Conservation (phyloP, 176 grass and related monocot species). For the Pontederia crassipes region DNA sequence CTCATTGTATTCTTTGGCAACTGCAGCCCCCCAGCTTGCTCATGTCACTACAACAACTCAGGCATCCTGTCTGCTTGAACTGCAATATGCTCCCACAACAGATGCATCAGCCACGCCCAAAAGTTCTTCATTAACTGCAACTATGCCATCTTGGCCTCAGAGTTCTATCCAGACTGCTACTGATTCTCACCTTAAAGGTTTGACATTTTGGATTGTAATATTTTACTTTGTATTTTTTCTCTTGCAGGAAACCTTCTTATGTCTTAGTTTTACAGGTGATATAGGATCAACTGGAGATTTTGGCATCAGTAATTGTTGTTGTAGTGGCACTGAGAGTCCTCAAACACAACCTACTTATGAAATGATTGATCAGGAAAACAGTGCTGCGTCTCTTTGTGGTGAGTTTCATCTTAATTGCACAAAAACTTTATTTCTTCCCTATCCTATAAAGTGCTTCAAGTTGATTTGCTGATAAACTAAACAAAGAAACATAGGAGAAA, state of each 20-base stretch:
- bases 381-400: slow-evolving; percentile 39
- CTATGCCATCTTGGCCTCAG: slow-evolving; percentile 25
- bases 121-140: slow-evolving; percentile 20
- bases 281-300: slow-evolving; percentile 15
- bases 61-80: slow-evolving; percentile 37
- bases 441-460: too few relatives aligned
- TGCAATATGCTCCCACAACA: slow-evolving; percentile 23
- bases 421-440: too few relatives aligned
- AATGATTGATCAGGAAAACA: slow-evolving; percentile 37
- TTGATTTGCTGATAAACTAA: too few relatives aligned
- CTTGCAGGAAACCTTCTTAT: background rate
- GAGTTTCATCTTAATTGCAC: background rate
- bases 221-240: slow-evolving; percentile 6
- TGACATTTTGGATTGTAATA: slow-evolving; percentile 17
- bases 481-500: too few relatives aligned
- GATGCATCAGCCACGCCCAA: slow-evolving; percentile 24
- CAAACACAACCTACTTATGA: slow-evolving; percentile 39
- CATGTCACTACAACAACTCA: slow-evolving; percentile 21
- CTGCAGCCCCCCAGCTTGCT: slow-evolving; percentile 13
- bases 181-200: slow-evolving; percentile 25
- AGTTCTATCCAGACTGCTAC: slow-evolving; percentile 25
- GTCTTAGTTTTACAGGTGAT: slow-evolving; percentile 7
- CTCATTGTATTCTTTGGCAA: background rate
- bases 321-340: slow-evolving; percentile 50
- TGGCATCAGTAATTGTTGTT: slow-evolving; percentile 33